These are phyloP conservation scores for Neurospora terricola DNA, from an alignment of 495 filamentous ascomycete species.

Conservation along the genomic window DNA sequence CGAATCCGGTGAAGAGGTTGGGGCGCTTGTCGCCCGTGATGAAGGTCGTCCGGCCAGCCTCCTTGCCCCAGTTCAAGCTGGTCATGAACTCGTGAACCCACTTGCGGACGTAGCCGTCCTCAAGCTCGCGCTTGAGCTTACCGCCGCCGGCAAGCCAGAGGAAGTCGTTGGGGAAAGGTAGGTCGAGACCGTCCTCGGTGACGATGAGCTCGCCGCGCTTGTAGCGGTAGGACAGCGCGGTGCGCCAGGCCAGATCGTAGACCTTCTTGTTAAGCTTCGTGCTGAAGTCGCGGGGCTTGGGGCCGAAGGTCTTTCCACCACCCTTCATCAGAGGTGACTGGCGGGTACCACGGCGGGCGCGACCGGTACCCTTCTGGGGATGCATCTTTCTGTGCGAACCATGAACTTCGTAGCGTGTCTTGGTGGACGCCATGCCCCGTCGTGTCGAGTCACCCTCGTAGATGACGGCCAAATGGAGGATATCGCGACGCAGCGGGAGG, in stretches of 20 bases:
- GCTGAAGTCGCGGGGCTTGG: conserved; percentile 79
- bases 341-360: conserved; percentile 66
- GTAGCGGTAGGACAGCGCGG: conserved; percentile 85
- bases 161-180: conserved; percentile 41
- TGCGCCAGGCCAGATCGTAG: conserved; percentile 94
- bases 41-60: conserved; percentile 63
- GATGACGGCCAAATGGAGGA: conserved; percentile 84
- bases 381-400: conserved; percentile 69
- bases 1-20: conserved; percentile 49
- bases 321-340: conserved; percentile 77
- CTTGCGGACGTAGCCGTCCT: conserved; percentile 41
- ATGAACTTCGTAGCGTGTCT: conserved; percentile 74
- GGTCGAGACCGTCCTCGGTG: conserved; percentile 59
- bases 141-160: conserved; percentile 20
- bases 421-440: conserved; percentile 76
- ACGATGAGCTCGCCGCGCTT: conserved; percentile 76
- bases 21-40: conserved; percentile 51
- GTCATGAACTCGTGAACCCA: conserved; percentile 56
- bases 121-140: conserved; percentile 23
- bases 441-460: conserved; percentile 88
- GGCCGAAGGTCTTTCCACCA: conserved; percentile 80
- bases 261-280: conserved; percentile 77
- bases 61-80: conserved; percentile 60
- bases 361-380: conserved; percentile 77
- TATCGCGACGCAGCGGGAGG: conserved; percentile 79